Evolutionary conservation across 1,284 basidiomycete genomes (phyloP).

Genomic region (Apiotrichum montevideense): DNA sequence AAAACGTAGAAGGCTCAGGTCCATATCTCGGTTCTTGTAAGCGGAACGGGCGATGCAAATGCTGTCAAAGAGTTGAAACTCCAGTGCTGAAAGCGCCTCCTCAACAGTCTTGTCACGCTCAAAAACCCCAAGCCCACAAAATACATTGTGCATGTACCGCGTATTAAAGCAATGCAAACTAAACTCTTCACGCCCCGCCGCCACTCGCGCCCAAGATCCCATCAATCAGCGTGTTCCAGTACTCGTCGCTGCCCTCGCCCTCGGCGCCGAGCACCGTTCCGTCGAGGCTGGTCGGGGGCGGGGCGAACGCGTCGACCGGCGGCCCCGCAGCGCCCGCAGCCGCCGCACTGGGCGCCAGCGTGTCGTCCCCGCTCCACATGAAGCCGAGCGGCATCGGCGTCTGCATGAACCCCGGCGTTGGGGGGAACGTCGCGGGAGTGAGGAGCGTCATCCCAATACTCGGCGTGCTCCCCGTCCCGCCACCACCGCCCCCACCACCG

Average conservation of each 20-base stretch:
- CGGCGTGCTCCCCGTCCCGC: neutral
- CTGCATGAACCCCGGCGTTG: neutral
- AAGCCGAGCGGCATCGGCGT: slow-evolving; percentile 3
- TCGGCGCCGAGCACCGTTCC: slow-evolving; percentile 11
- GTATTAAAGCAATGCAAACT: no score
- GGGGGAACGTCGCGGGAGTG: neutral
- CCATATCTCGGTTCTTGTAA: no score
- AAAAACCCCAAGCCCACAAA: no score
- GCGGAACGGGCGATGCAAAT: no score
- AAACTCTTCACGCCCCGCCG: neutral
- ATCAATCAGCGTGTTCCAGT: slow-evolving; percentile 48
- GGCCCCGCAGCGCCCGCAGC: neutral
- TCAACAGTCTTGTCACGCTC: no score
- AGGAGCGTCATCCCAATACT: neutral
- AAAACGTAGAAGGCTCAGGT: no score
- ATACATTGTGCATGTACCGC: no score
- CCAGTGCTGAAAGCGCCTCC: no score
- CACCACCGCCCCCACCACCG: no score
- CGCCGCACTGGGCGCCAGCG: neutral
- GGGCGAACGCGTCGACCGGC: slow-evolving; percentile 1
- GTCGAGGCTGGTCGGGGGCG: slow-evolving; percentile 8
- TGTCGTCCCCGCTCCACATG: slow-evolving; percentile 1
- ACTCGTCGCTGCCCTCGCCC: slow-evolving; percentile 33
- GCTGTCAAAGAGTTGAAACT: no score
- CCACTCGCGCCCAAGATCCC: slow-evolving; percentile 14